A percentile compares a stretch with the other conserved stretches of the same genome.
phyloP scores from a whole-genome alignment of 78 protist species.

The Trichosphaerium sp. region DNA sequence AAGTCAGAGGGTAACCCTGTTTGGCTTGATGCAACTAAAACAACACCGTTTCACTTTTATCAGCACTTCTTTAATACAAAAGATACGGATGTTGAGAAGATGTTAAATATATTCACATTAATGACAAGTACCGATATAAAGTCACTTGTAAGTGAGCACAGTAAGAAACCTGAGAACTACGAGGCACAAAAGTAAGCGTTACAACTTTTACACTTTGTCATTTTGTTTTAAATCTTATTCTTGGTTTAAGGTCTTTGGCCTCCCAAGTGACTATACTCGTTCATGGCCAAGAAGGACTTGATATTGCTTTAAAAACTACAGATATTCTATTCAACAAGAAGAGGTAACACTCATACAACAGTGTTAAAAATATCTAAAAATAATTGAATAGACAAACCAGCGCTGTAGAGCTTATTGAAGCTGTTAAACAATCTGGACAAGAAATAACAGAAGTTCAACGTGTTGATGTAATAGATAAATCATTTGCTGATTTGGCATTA shows the following conservation, averaged over 20 bases:
- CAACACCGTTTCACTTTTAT: conserved; percentile 45
- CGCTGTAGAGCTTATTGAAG: too few relatives aligned
- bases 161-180: conserved; percentile 12
- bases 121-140: conserved; percentile 9
- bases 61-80: conserved; percentile 45
- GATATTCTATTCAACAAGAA: conserved; percentile 13
- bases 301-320: conserved; percentile 28
- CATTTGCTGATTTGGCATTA: too few relatives aligned
- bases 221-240: too few relatives aligned
- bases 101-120: conserved; percentile 32
- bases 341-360: too few relatives aligned
- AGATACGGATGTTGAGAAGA: conserved; percentile 24
- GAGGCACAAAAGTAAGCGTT: conserved; percentile 16
- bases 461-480: too few relatives aligned
- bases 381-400: too few relatives aligned
- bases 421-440: too few relatives aligned
- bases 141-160: not conserved
- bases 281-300: conserved; percentile 32
- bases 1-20: conserved; percentile 65
- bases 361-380: too few relatives aligned
- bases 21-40: conserved; percentile 54
- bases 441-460: too few relatives aligned
- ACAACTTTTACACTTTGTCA: conserved; percentile 1
- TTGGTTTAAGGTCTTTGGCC: not conserved
- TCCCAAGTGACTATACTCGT: conserved; percentile 18